These are phyloP conservation scores for Amorphotheca resinae DNA, from an alignment of 495 filamentous ascomycete genomes.

Conservation along the genomic window DNA sequence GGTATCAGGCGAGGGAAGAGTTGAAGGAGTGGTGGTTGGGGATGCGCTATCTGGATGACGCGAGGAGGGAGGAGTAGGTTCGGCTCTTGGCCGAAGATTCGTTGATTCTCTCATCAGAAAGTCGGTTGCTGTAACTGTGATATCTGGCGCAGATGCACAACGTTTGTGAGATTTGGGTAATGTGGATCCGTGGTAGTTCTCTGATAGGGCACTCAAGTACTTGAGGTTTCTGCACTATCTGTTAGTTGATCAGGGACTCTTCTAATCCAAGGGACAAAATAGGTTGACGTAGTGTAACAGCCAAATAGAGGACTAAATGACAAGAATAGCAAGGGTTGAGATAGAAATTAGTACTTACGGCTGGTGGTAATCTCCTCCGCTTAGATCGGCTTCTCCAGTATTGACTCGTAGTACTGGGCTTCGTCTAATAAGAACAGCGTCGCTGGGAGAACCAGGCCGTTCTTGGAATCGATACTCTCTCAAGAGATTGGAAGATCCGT, in stretches of 20 bases:
- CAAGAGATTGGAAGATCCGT: background rate
- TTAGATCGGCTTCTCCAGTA: constrained; percentile 10
- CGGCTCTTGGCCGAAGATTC: constrained; percentile 11
- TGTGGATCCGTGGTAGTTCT: constrained; percentile 7
- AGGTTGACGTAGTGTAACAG: too few species aligned
- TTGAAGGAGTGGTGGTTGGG: constrained; percentile 3
- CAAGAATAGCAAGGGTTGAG: too few species aligned
- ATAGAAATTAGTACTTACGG: constrained; percentile 5
- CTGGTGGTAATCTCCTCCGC: background rate
- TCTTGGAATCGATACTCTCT: background rate
- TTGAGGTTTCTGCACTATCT: constrained; percentile 5
- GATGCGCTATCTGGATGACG: constrained; percentile 17
- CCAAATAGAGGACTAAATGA: too few species aligned
- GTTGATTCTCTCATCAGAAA: constrained; percentile 2
- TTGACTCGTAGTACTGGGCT: constrained; percentile 11
- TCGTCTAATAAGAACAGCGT: constrained; percentile 19
- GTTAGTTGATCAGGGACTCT: too few species aligned
- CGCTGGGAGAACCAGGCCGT: constrained; percentile 20
- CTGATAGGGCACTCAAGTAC: constrained; percentile 12
- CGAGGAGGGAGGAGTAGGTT: constrained; percentile 16
- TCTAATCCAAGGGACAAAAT: too few species aligned
- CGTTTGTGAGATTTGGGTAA: constrained; percentile 23
- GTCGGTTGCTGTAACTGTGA: constrained; percentile 12
- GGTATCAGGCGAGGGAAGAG: constrained; percentile 8
- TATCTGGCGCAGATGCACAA: constrained; percentile 28